phyloP scores from a whole-genome alignment of 164 flowering plant genomes.

The Berberis vulgaris region DNA sequence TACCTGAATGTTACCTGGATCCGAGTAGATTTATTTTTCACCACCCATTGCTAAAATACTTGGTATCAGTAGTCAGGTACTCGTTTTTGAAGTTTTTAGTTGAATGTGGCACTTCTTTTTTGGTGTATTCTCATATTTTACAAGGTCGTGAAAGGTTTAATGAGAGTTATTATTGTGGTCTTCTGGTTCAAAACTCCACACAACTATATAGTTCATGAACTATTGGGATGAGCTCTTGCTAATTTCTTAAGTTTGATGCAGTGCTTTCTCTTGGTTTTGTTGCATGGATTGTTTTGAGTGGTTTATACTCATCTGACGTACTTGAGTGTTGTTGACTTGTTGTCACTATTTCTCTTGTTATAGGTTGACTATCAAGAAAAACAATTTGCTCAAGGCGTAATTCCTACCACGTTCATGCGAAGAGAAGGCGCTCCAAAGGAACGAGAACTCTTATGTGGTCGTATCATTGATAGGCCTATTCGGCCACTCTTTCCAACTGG shows the following conservation, averaged over 20 bases:
- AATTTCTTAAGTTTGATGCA: neutral
- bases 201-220: too few relatives aligned
- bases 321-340: neutral
- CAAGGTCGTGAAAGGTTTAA: neutral
- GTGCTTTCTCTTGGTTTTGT: neutral
- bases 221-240: neutral
- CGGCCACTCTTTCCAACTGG: slow-evolving; percentile 94
- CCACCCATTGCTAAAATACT: neutral
- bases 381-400: slow-evolving; percentile 90
- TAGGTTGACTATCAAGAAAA: slow-evolving; percentile 99
- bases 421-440: slow-evolving; percentile 99
- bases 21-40: neutral
- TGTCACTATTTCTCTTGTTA: neutral
- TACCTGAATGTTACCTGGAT: neutral
- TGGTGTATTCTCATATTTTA: neutral
- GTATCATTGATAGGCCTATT: slow-evolving; percentile 86
- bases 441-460: slow-evolving; percentile 89
- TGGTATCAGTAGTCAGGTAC: neutral
- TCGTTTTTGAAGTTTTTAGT: neutral
- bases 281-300: neutral
- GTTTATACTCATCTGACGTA: neutral
- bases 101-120: neutral
- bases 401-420: slow-evolving; percentile 82
- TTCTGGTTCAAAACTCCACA: neutral
- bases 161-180: neutral